phyloP scores from a whole-genome alignment of 2,329 filamentous ascomycete genomes.

The Mycosphaerella sp. region DNA sequence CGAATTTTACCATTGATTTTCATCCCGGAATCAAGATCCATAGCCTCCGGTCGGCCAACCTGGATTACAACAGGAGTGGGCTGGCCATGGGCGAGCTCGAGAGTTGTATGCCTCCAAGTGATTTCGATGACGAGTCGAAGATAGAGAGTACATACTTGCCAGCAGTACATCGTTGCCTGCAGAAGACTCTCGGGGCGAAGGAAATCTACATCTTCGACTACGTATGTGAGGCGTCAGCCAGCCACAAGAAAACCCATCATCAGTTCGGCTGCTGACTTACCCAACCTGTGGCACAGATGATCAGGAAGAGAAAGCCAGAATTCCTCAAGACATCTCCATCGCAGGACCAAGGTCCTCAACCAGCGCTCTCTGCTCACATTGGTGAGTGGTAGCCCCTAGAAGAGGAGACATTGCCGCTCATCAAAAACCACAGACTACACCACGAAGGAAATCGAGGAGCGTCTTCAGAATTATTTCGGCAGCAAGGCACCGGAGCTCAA shows the following conservation, averaged over 20 bases:
- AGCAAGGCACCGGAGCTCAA: slow-evolving; percentile 6
- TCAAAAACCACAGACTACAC: slow-evolving; percentile 3
- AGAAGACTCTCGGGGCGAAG: neutral
- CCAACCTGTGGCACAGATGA: neutral
- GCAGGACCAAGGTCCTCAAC: slow-evolving; percentile 2
- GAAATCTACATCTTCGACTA: slow-evolving; percentile 13
- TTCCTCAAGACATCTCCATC: neutral
- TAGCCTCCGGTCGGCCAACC: slow-evolving; percentile 1
- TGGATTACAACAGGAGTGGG: slow-evolving; percentile 1
- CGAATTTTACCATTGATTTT: slow-evolving; percentile 10
- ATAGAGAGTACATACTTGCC: slow-evolving; percentile 6
- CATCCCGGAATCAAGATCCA: slow-evolving; percentile 5
- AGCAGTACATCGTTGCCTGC: slow-evolving; percentile 3
- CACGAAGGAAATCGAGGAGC: slow-evolving; percentile 1
- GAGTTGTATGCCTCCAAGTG: slow-evolving; percentile 1
- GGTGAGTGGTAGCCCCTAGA: neutral
- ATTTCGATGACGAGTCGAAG: slow-evolving; percentile 7
- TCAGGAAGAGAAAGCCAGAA: slow-evolving; percentile 1
- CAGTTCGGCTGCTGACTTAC: no score
- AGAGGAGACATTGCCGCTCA: neutral
- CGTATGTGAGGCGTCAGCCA: no score
- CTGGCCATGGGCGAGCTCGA: slow-evolving; percentile 1
- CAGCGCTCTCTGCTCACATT: slow-evolving; percentile 10
- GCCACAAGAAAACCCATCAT: no score
- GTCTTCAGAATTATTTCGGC: slow-evolving; percentile 5